phyloP scores from a whole-genome alignment of 2,329 filamentous ascomycete species.

The Cordyceps militaris region DNA sequence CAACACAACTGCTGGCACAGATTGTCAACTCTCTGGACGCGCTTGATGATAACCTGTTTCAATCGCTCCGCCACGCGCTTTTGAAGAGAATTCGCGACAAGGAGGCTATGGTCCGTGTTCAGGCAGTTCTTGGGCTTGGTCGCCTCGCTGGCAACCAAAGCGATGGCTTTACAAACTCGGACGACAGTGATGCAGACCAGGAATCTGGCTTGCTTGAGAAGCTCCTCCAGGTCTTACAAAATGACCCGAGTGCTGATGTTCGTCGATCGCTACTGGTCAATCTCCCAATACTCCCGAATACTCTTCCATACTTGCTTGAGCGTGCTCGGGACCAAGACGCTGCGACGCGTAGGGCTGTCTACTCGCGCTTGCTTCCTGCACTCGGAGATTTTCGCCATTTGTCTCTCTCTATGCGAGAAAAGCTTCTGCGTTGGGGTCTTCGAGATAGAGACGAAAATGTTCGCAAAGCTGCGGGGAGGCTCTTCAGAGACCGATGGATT shows the following conservation, averaged over 20 bases:
- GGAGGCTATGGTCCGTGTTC: conserved; percentile 83
- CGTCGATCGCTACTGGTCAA: conserved; percentile 82
- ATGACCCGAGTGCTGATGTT: conserved; percentile 91
- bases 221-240: conserved; percentile 80
- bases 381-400: conserved; percentile 92
- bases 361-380: conserved; percentile 77
- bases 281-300: conserved; percentile 75
- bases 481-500: conserved; percentile 96
- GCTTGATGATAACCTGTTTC: conserved; percentile 87
- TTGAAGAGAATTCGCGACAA: conserved; percentile 87
- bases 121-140: conserved; percentile 86
- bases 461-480: conserved; percentile 77
- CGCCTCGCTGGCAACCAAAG: conserved; percentile 72
- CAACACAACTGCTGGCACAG: conserved; percentile 83
- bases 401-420: conserved; percentile 89
- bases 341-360: conserved; percentile 75
- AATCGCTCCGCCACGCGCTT: conserved; percentile 69
- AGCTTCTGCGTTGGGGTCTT: conserved; percentile 88
- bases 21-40: conserved; percentile 88
- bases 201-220: conserved; percentile 70
- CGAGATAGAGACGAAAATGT: conserved; percentile 92
- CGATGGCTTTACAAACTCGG: conserved; percentile 61
- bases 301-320: conserved; percentile 81
- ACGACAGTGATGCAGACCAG: conserved; percentile 58
- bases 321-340: conserved; percentile 84